Conservation (phyloP, 192 early-diverging fungal species). For the Geranomyces michiganensis region DNA sequence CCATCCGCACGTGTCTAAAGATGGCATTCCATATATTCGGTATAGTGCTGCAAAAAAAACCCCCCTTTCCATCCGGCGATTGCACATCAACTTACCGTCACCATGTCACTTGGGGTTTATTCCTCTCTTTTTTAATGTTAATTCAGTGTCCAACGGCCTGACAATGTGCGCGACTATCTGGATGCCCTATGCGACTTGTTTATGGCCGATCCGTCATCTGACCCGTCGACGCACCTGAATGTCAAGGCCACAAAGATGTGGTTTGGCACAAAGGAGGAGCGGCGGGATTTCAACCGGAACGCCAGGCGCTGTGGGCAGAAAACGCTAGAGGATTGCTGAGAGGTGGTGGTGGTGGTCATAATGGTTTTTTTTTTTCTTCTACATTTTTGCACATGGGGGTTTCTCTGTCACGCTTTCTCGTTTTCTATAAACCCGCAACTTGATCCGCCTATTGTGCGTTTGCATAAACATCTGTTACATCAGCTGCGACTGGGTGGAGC, state of each 20-base stretch:
- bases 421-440: too few species aligned
- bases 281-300: constrained; percentile 48
- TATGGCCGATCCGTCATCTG: constrained; percentile 34
- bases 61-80: background rate
- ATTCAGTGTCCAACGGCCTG: constrained; percentile 44
- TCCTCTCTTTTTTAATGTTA: background rate
- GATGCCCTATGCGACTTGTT: constrained; percentile 48
- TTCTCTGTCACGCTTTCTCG: too few species aligned
- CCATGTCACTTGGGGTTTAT: background rate
- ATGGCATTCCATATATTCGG: constrained; percentile 62
- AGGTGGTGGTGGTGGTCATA: too few species aligned
- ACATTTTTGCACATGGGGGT: too few species aligned
- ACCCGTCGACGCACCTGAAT: constrained; percentile 54
- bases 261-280: constrained; percentile 43
- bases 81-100: background rate
- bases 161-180: constrained; percentile 58
- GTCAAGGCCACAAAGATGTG: constrained; percentile 43
- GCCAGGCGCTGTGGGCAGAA: constrained; percentile 51
- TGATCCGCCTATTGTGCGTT: too few species aligned
- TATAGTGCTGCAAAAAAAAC: background rate
- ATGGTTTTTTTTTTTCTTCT: too few species aligned
- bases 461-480: too few species aligned
- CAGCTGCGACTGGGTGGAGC: too few species aligned
- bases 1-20: constrained; percentile 60
- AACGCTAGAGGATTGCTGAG: constrained; percentile 37